A percentile compares a stretch with the other conserved stretches of the same genome.
Conservation (phyloP, 495 filamentous ascomycete genomes). For the Hypoxylon fragiforme region DNA sequence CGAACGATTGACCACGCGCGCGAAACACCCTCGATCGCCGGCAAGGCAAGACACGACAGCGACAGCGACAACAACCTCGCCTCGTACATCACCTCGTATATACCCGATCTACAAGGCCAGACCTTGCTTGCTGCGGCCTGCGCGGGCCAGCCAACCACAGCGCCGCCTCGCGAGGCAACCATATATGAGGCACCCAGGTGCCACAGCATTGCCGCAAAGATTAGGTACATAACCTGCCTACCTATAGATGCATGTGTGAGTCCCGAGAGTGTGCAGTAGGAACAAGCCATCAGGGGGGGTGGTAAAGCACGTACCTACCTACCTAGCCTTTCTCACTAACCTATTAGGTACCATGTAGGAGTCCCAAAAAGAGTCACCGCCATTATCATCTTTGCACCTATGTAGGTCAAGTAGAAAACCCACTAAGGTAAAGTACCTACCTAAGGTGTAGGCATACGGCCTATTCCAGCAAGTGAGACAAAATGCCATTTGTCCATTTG, state of each 20-base stretch:
- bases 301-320: conserved; percentile 13
- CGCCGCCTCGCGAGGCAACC: conserved; percentile 28
- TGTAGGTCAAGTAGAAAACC: too few species aligned
- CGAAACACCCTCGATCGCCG: too few species aligned
- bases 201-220: conserved; percentile 24
- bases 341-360: not conserved
- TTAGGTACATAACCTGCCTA: too few species aligned
- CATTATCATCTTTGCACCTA: not conserved
- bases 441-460: conserved; percentile 8
- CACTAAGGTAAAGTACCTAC: too few species aligned
- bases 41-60: too few species aligned
- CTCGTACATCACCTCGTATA: not conserved
- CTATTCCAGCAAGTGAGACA: conserved; percentile 4
- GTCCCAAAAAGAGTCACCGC: not conserved
- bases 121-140: conserved; percentile 22
- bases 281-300: too few species aligned
- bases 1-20: too few species aligned
- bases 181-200: conserved; percentile 27
- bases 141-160: conserved; percentile 25
- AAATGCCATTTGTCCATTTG: conserved; percentile 2
- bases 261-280: conserved; percentile 18
- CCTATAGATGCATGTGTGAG: too few species aligned
- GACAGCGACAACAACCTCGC: conserved; percentile 6
- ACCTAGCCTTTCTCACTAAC: not conserved
- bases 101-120: conserved; percentile 23